phyloP scores from a whole-genome alignment of 306 rosid genomes.

The Pyrus communis region DNA sequence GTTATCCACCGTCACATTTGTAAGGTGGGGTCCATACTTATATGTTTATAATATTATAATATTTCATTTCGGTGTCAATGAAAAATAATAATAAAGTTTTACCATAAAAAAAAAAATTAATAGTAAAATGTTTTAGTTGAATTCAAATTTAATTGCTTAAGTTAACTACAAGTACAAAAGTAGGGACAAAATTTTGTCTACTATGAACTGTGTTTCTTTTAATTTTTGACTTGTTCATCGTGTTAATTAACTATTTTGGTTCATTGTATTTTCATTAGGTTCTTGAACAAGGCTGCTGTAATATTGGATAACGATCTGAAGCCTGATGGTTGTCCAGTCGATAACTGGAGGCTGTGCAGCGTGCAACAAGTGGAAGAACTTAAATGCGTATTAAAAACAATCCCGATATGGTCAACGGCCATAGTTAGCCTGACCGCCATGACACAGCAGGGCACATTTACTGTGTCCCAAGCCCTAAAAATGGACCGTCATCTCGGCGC shows the following conservation, averaged over 20 bases:
- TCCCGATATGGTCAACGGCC: conserved; percentile 53
- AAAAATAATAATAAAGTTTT: no score
- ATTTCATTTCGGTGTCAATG: no score
- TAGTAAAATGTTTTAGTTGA: no score
- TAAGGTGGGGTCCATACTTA: background rate
- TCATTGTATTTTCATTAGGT: conserved; percentile 12
- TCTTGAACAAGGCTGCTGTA: conserved; percentile 51
- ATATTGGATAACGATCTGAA: conserved; percentile 37
- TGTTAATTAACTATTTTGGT: background rate
- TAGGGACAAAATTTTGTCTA: no score
- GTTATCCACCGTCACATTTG: background rate
- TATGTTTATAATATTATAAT: no score
- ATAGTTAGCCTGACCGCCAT: conserved; percentile 34
- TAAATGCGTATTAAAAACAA: conserved; percentile 43
- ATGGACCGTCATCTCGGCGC: conserved; percentile 54
- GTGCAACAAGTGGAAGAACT: conserved; percentile 69
- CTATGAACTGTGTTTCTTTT: background rate
- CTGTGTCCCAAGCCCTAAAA: conserved; percentile 48
- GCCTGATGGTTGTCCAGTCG: conserved; percentile 31
- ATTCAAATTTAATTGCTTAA: no score
- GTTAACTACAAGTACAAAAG: no score
- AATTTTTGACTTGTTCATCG: conserved; percentile 33
- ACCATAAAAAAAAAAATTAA: no score
- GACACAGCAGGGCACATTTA: conserved; percentile 44
- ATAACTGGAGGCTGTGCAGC: conserved; percentile 49